These are phyloP conservation scores for Sapria himalayana DNA, from an alignment of 345 rosid species.

Conservation along the genomic window DNA sequence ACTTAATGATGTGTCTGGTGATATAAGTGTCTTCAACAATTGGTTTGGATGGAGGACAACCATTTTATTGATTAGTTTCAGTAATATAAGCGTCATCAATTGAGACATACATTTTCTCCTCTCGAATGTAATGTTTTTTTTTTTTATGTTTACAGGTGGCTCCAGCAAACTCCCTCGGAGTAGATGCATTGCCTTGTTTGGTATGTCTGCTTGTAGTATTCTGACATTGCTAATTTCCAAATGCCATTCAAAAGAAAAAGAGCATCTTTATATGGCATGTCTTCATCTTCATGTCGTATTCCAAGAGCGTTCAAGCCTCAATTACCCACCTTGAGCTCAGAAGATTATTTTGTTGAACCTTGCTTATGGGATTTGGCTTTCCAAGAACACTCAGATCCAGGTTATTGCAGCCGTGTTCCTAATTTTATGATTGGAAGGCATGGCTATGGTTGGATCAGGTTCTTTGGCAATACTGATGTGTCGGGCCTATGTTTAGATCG, in stretches of 20 bases:
- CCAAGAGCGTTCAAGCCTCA: conserved; percentile 16
- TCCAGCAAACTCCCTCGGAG: conserved; percentile 2
- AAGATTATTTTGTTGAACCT: conserved; percentile 54
- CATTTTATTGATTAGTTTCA: too few relatives aligned
- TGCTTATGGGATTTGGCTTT: conserved; percentile 32
- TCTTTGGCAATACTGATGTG: conserved; percentile 62
- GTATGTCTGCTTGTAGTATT: conserved; percentile 5
- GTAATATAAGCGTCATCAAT: too few relatives aligned
- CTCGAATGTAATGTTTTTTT: too few relatives aligned
- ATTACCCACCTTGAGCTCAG: conserved; percentile 29
- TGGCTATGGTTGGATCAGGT: conserved; percentile 56
- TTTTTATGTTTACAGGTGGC: conserved; percentile 9
- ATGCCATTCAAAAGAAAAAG: conserved; percentile 26
- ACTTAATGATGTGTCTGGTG: too few relatives aligned
- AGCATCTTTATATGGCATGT: conserved; percentile 13
- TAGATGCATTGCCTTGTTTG: neutral
- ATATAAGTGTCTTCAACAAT: too few relatives aligned
- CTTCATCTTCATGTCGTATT: conserved; percentile 6
- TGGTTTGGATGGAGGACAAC: too few relatives aligned
- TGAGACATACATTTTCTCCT: too few relatives aligned
- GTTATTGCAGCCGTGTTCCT: conserved; percentile 46
- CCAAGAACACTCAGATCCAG: conserved; percentile 34
- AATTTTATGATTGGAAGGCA: conserved; percentile 56
- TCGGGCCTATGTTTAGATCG: conserved; percentile 43
- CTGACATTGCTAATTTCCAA: conserved; percentile 6